phyloP scores from a whole-genome alignment of 2,329 filamentous ascomycete genomes.

The Neofusicoccum sp. region DNA sequence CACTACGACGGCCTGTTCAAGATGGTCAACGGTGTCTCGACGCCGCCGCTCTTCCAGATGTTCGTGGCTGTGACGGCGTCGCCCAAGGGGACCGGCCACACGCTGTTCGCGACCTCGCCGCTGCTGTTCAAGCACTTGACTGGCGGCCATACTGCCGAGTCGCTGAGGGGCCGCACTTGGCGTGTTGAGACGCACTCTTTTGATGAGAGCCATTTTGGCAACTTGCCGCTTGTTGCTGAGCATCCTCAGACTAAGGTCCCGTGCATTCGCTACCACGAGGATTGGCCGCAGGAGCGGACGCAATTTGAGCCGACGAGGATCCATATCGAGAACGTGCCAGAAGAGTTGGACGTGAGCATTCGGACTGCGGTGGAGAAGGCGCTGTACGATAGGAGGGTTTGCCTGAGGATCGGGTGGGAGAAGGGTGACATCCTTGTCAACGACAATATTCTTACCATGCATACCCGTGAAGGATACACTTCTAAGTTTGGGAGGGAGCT shows the following conservation, averaged over 20 bases:
- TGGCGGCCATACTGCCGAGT: slow-evolving; percentile 34
- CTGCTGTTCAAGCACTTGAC: slow-evolving; percentile 51
- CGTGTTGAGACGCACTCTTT: slow-evolving; percentile 51
- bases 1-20: slow-evolving; percentile 60
- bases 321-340: neutral
- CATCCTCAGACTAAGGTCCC: slow-evolving; percentile 49
- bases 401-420: slow-evolving; percentile 54
- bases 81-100: slow-evolving; percentile 53
- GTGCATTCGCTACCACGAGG: slow-evolving; percentile 56
- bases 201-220: slow-evolving; percentile 42
- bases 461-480: slow-evolving; percentile 34
- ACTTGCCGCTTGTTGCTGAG: slow-evolving; percentile 45
- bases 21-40: slow-evolving; percentile 37
- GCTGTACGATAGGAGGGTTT: slow-evolving; percentile 52
- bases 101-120: slow-evolving; percentile 54
- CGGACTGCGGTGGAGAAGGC: slow-evolving; percentile 38
- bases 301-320: slow-evolving; percentile 45
- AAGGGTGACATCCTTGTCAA: slow-evolving; percentile 55
- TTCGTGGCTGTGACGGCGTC: slow-evolving; percentile 50
- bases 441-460: slow-evolving; percentile 53
- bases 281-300: slow-evolving; percentile 54
- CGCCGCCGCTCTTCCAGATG: slow-evolving; percentile 47
- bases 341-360: slow-evolving; percentile 3
- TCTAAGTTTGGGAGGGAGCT: slow-evolving; percentile 8
- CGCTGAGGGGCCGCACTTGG: slow-evolving; percentile 47